Conservation (phyloP, 768 basidiomycete genomes). For the Ramaria rubella region DNA sequence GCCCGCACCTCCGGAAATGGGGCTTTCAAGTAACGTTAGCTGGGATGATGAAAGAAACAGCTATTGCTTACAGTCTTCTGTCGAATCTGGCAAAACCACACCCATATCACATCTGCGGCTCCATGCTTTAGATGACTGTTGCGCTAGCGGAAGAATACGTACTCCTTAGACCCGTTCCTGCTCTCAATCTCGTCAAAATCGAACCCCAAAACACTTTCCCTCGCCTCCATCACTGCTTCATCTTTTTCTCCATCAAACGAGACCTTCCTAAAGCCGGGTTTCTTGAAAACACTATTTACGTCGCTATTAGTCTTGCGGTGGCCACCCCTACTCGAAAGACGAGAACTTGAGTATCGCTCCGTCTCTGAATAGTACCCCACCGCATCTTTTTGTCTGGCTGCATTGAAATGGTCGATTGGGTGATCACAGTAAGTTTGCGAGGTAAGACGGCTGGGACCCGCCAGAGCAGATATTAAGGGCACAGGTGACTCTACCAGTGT, state of each 20-base stretch:
- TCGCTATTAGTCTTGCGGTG: neutral
- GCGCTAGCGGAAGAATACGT: neutral
- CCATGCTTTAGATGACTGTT: neutral
- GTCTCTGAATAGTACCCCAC: neutral
- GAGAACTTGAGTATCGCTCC: neutral
- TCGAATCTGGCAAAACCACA: neutral
- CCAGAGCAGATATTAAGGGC: constrained; percentile 2
- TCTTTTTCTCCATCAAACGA: neutral
- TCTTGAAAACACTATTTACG: neutral
- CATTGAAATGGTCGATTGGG: neutral
- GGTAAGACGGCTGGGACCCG: neutral
- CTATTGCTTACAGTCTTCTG: constrained; percentile 3
- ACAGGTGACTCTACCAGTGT: constrained; percentile 1
- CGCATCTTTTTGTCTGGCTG: neutral
- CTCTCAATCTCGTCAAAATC: neutral
- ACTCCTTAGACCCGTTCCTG: neutral
- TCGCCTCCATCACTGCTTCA: neutral
- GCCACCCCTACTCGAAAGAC: neutral
- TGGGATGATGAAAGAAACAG: neutral
- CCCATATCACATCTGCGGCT: neutral
- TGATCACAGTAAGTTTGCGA: constrained; percentile 10
- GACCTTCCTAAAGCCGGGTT: neutral
- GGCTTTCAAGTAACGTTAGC: constrained; percentile 28
- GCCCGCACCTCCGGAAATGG: constrained; percentile 31
- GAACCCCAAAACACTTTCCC: neutral